phyloP scores from a whole-genome alignment of 306 rosid genomes.

The Rubus parviflorus region DNA sequence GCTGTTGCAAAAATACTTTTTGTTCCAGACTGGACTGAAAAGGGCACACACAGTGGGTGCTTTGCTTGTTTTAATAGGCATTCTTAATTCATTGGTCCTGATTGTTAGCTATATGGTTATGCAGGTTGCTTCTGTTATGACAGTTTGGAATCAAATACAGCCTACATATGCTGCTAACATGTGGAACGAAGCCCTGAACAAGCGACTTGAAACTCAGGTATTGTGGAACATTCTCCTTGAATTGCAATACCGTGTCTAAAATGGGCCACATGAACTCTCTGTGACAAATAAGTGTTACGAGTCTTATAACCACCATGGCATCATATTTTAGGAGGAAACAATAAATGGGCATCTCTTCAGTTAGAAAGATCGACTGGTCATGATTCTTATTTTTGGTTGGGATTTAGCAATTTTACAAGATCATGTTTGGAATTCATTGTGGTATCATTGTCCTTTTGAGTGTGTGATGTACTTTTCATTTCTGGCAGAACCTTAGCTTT shows the following conservation, averaged over 20 bases:
- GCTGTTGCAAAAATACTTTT: background rate
- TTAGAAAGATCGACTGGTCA: background rate
- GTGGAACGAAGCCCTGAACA: slow-evolving; percentile 99
- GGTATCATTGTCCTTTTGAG: background rate
- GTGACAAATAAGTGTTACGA: background rate
- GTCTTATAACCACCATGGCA: background rate
- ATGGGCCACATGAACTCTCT: background rate
- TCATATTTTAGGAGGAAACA: background rate
- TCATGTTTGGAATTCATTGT: background rate
- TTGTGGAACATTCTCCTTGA: background rate
- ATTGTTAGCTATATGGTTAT: slow-evolving; percentile 26
- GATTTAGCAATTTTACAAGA: slow-evolving; percentile 5
- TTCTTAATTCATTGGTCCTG: slow-evolving; percentile 20
- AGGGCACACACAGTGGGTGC: background rate
- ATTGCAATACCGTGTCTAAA: background rate
- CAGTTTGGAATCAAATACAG: slow-evolving; percentile 86
- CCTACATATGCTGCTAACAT: slow-evolving; percentile 88
- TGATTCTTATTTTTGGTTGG: slow-evolving; percentile 7
- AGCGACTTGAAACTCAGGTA: slow-evolving; percentile 84
- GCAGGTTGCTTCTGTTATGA: slow-evolving; percentile 97
- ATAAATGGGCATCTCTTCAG: background rate
- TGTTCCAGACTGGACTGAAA: background rate
- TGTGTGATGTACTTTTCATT: slow-evolving; percentile 26
- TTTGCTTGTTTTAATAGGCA: background rate
- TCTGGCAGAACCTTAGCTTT: slow-evolving; percentile 71